These are phyloP conservation scores for Candida glucosophila DNA, from an alignment of 1,139 yeast genomes.

Conservation along the genomic window DNA sequence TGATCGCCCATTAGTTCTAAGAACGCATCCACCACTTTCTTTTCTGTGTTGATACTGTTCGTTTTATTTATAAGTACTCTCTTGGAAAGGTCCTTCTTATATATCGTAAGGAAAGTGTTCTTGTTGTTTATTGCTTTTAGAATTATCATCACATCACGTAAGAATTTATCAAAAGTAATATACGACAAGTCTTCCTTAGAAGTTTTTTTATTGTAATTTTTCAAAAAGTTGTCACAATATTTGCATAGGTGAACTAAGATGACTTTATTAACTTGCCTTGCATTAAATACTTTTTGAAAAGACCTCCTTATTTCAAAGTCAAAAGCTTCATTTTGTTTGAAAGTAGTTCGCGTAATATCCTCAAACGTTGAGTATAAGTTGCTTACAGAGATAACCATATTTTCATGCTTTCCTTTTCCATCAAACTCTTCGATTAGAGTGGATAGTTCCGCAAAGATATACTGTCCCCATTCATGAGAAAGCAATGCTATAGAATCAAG, in stretches of 20 bases:
- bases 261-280: constrained; percentile 10
- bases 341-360: constrained; percentile 4
- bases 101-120: constrained; percentile 21
- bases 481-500: constrained; percentile 13
- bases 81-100: constrained; percentile 29
- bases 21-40: constrained; percentile 16
- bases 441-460: no score
- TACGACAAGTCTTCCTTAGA: constrained; percentile 4
- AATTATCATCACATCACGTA: constrained; percentile 14
- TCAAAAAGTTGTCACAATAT: constrained; percentile 26
- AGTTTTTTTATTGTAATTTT: constrained; percentile 7
- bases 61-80: constrained; percentile 23
- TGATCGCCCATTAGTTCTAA: constrained; percentile 23
- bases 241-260: constrained; percentile 22
- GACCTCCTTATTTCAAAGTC: constrained; percentile 23
- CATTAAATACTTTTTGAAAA: constrained; percentile 16
- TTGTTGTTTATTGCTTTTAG: constrained; percentile 31
- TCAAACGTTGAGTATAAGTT: no score
- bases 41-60: constrained; percentile 15
- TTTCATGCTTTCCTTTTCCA: constrained; percentile 7
- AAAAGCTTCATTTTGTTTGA: constrained; percentile 11
- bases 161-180: constrained; percentile 12
- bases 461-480: constrained; percentile 15
- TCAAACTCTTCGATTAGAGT: constrained; percentile 11
- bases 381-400: constrained; percentile 7